A percentile compares a stretch with the other conserved stretches of the same genome.
Evolutionary conservation across 2,329 filamentous ascomycete genomes (phyloP).

Genomic region (Golovinomyces cichoracearum): DNA sequence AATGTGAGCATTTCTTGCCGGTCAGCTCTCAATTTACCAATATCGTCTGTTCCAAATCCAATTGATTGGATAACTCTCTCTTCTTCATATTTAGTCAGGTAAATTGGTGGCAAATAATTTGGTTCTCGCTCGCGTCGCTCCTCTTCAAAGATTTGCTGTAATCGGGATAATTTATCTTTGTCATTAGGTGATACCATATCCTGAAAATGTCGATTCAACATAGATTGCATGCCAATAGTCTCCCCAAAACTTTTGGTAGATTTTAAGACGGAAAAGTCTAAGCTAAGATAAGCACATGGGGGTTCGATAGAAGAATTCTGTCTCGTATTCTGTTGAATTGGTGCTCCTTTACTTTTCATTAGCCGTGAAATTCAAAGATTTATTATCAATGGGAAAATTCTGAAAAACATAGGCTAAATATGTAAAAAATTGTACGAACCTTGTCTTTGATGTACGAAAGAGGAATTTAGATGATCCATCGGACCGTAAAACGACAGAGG

Average conservation of each 20-base stretch:
- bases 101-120: constrained; percentile 38
- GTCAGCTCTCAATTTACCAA: constrained; percentile 26
- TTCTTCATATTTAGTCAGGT: constrained; percentile 24
- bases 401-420: not conserved
- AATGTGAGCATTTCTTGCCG: constrained; percentile 31
- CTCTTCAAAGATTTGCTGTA: constrained; percentile 28
- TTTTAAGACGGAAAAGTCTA: constrained; percentile 31
- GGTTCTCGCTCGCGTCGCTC: constrained; percentile 29
- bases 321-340: constrained; percentile 5
- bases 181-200: constrained; percentile 29
- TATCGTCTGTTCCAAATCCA: constrained; percentile 27
- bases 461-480: constrained; percentile 17
- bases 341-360: not conserved
- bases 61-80: constrained; percentile 28
- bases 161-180: constrained; percentile 23
- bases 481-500: constrained; percentile 26
- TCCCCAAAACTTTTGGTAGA: constrained; percentile 30
- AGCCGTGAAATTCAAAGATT: not conserved
- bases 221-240: constrained; percentile 23
- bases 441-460: constrained; percentile 19
- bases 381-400: not conserved
- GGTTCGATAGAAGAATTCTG: constrained; percentile 22
- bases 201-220: constrained; percentile 24
- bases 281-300: constrained; percentile 28
- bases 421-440: constrained; percentile 18